These are phyloP conservation scores for Kwoniella bestiolae DNA, from an alignment of 768 basidiomycete species.

Conservation along the genomic window DNA sequence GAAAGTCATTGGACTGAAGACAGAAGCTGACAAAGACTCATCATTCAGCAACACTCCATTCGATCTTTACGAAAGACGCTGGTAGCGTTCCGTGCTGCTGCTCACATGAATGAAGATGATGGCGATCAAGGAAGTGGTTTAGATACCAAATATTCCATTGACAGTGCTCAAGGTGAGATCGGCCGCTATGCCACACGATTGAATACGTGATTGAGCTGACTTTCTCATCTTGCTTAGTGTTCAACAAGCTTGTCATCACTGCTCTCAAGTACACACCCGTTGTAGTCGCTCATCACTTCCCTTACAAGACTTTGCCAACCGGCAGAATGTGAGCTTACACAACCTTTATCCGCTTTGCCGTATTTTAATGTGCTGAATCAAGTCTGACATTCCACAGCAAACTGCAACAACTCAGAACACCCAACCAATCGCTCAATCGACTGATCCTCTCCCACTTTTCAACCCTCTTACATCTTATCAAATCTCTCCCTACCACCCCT, in stretches of 20 bases:
- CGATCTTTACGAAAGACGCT: constrained; percentile 80
- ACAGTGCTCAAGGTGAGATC: constrained; percentile 71
- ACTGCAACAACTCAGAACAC: constrained; percentile 75
- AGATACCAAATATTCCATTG: constrained; percentile 80
- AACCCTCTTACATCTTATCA: constrained; percentile 78
- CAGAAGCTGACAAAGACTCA: not conserved
- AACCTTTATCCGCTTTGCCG: not conserved
- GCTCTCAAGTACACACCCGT: constrained; percentile 88
- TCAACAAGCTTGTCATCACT: constrained; percentile 87
- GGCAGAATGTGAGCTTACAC: constrained; percentile 76
- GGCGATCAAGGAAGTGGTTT: constrained; percentile 59
- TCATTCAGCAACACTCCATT: constrained; percentile 75
- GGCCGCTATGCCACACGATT: not conserved
- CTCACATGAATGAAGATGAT: constrained; percentile 83
- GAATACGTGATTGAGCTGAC: constrained; percentile 17
- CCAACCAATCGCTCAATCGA: constrained; percentile 83
- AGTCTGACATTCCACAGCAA: constrained; percentile 65
- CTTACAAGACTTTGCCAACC: constrained; percentile 77
- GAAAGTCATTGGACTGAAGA: constrained; percentile 35
- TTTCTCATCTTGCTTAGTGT: constrained; percentile 65
- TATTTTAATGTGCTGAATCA: not conserved
- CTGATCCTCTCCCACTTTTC: constrained; percentile 86
- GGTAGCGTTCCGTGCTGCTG: constrained; percentile 88
- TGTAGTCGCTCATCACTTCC: constrained; percentile 81
- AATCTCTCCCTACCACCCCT: constrained; percentile 71